Conservation (phyloP, 148 eudicot genomes). For the Gaultheria prostrata region DNA sequence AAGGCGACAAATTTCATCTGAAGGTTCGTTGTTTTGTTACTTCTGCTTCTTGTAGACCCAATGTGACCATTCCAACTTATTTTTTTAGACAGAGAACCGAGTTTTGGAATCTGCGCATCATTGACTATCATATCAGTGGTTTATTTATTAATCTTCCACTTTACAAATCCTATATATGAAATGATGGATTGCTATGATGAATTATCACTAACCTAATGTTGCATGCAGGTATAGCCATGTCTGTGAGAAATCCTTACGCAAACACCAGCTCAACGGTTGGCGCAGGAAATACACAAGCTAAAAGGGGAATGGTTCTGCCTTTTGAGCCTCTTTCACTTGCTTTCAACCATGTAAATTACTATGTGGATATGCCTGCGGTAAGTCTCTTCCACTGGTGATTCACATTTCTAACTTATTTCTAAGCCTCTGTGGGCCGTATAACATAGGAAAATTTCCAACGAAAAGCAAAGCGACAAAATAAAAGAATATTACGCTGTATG, state of each 20-base stretch:
- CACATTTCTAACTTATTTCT: background rate
- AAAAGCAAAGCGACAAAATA: background rate
- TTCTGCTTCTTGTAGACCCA: background rate
- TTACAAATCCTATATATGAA: background rate
- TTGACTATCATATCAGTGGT: background rate
- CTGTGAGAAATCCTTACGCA: background rate
- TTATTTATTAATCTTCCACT: background rate
- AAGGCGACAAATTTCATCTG: background rate
- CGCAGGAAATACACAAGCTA: slow-evolving; percentile 4
- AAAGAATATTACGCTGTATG: background rate
- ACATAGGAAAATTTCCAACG: background rate
- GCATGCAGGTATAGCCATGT: slow-evolving; percentile 4
- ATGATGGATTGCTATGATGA: background rate
- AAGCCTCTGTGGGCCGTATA: background rate
- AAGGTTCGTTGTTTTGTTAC: background rate
- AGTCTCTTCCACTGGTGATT: slow-evolving; percentile 12
- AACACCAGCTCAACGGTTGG: slow-evolving; percentile 1
- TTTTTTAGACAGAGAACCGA: background rate
- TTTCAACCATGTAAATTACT: slow-evolving; percentile 39
- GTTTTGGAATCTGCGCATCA: background rate
- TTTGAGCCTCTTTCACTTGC: slow-evolving; percentile 39
- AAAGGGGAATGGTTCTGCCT: slow-evolving; percentile 40
- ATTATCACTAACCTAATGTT: background rate
- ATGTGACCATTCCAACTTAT: background rate
- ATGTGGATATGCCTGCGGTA: slow-evolving; percentile 21